These are phyloP conservation scores for Apiotrichum brassicae DNA, from an alignment of 1,284 basidiomycete genomes.

Conservation along the genomic window DNA sequence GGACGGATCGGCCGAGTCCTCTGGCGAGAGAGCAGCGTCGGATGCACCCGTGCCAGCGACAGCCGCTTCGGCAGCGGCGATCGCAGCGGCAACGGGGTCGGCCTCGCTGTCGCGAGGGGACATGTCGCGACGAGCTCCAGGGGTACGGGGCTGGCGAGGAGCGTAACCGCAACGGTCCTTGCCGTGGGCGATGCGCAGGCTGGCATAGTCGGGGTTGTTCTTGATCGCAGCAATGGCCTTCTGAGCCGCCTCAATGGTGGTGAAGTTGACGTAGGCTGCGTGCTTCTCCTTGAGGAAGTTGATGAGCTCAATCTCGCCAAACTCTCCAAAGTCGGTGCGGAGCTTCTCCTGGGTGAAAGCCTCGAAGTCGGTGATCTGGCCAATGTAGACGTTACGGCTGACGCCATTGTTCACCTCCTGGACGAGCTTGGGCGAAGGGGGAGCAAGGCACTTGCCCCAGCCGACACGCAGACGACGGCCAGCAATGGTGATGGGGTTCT, in stretches of 20 bases:
- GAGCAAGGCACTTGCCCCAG: conserved; percentile 88
- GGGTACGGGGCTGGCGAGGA: conserved; percentile 23
- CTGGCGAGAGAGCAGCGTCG: no score
- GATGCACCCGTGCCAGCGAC: not conserved
- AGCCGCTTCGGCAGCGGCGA: conserved; percentile 19
- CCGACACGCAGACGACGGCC: conserved; percentile 87
- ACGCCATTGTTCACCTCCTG: conserved; percentile 84
- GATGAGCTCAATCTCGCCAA: conserved; percentile 85
- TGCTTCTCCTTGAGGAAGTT: conserved; percentile 95
- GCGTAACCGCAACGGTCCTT: conserved; percentile 79
- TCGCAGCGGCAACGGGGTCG: conserved; percentile 19
- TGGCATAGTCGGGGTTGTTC: conserved; percentile 68
- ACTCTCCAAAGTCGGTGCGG: conserved; percentile 82
- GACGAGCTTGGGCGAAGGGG: conserved; percentile 65
- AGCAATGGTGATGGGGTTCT: conserved; percentile 79
- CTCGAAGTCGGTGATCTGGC: conserved; percentile 87
- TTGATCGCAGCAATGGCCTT: conserved; percentile 92
- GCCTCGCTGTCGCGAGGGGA: conserved; percentile 11
- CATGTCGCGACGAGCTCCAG: conserved; percentile 10
- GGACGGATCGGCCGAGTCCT: not conserved
- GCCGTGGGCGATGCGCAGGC: conserved; percentile 79
- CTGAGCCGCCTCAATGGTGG: conserved; percentile 84
- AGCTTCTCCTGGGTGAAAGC: conserved; percentile 76
- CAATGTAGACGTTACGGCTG: conserved; percentile 89
- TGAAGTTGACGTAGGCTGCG: conserved; percentile 92